These are phyloP conservation scores for Myrmaecium sp. DNA, from an alignment of 2,329 filamentous ascomycete genomes.

Conservation along the genomic window DNA sequence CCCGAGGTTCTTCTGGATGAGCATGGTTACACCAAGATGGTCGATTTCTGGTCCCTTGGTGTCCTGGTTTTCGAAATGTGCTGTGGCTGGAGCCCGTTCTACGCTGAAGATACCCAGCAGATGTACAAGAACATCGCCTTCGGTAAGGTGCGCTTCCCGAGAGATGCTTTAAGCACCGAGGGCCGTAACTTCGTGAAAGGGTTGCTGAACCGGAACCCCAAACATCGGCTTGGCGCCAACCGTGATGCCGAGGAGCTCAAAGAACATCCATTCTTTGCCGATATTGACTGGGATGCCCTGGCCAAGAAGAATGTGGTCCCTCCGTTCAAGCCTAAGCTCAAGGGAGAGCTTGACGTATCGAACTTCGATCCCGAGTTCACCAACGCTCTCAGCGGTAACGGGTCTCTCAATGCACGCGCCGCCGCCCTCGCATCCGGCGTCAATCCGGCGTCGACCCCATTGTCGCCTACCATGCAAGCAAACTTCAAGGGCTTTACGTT, in stretches of 20 bases:
- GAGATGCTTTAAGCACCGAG: slow-evolving; percentile 85
- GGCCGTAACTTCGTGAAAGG: slow-evolving; percentile 98
- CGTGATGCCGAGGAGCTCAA: slow-evolving; percentile 90
- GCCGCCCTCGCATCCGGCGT: slow-evolving; percentile 66
- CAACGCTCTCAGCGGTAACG: slow-evolving; percentile 65
- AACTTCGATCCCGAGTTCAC: slow-evolving; percentile 99
- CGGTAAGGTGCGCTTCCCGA: slow-evolving; percentile 90
- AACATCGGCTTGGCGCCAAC: slow-evolving; percentile 79
- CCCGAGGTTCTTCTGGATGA: slow-evolving; percentile 92
- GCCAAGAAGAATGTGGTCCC: slow-evolving; percentile 84
- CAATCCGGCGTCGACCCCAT: slow-evolving; percentile 74
- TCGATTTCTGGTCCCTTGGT: slow-evolving; percentile 97
- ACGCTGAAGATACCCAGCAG: slow-evolving; percentile 96
- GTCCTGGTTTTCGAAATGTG: slow-evolving; percentile 99
- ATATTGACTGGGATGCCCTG: slow-evolving; percentile 83
- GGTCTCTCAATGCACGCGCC: slow-evolving; percentile 80
- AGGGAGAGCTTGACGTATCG: slow-evolving; percentile 87
- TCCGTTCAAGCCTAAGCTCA: slow-evolving; percentile 94
- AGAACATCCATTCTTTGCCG: slow-evolving; percentile 81
- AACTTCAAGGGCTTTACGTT: slow-evolving; percentile 98
- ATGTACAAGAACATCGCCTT: slow-evolving; percentile 99
- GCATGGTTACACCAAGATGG: slow-evolving; percentile 98
- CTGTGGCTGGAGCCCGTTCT: slow-evolving; percentile 98
- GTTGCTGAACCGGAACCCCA: slow-evolving; percentile 88
- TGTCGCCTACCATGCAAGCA: slow-evolving; percentile 90